These are phyloP conservation scores for Hanseniaspora taiwanica DNA, from an alignment of 805 yeast genomes.

Conservation along the genomic window DNA sequence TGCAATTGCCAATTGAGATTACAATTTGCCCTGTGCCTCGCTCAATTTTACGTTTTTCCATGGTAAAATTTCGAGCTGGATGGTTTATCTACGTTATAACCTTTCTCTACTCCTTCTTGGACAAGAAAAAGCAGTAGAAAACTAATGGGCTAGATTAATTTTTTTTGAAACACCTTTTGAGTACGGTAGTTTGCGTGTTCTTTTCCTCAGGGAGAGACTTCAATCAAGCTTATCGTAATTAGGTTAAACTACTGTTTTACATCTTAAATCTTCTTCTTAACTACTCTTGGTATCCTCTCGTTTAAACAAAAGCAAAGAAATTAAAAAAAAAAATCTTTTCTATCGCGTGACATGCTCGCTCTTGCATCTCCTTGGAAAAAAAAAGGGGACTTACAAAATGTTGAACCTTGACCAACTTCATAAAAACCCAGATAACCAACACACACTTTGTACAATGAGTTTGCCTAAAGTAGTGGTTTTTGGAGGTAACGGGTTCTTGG, in stretches of 20 bases:
- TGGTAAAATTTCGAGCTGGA: slow-evolving; percentile 50
- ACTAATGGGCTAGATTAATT: slow-evolving; percentile 37
- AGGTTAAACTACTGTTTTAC: slow-evolving; percentile 7
- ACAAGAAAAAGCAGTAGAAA: not conserved
- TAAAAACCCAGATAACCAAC: not conserved
- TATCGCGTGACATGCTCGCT: not conserved
- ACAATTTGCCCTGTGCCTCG: slow-evolving; percentile 57
- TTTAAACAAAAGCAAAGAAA: too few relatives aligned
- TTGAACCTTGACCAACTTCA: too few relatives aligned
- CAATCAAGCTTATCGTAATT: slow-evolving; percentile 20
- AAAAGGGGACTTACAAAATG: too few relatives aligned
- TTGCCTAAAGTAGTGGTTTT: slow-evolving; percentile 41
- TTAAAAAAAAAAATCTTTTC: too few relatives aligned
- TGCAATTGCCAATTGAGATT: too few relatives aligned
- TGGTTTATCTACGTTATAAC: slow-evolving; percentile 20
- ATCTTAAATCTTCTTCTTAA: not conserved
- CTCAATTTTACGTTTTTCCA: slow-evolving; percentile 32
- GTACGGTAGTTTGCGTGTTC: slow-evolving; percentile 31
- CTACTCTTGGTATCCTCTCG: too few relatives aligned
- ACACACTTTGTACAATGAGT: not conserved
- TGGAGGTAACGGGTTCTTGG: slow-evolving; percentile 84
- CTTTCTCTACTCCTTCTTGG: too few relatives aligned
- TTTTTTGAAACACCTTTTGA: slow-evolving; percentile 35
- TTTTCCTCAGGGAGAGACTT: too few relatives aligned
- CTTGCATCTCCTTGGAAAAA: not conserved